phyloP scores from a whole-genome alignment of 2,329 filamentous ascomycete species.

The Claviceps sp. region DNA sequence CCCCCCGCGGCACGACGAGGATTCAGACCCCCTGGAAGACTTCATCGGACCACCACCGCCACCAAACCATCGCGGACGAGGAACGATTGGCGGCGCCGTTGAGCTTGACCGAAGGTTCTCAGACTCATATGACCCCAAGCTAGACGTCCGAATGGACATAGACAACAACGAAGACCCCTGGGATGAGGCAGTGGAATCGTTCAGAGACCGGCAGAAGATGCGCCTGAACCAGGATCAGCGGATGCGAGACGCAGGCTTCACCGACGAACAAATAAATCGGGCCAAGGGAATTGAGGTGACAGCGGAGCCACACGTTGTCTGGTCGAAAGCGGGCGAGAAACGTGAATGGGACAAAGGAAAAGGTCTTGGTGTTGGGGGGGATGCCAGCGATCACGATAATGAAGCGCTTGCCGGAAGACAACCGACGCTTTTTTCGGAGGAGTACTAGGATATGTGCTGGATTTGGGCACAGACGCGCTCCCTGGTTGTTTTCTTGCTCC shows the following conservation, averaged over 20 bases:
- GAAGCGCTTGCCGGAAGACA: not conserved
- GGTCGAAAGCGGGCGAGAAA: conserved; percentile 55
- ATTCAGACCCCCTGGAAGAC: conserved; percentile 61
- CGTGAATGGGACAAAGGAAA: conserved; percentile 50
- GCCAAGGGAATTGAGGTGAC: conserved; percentile 46
- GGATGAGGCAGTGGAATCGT: conserved; percentile 66
- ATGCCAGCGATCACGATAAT: conserved; percentile 2
- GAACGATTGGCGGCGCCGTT: conserved; percentile 44
- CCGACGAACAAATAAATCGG: conserved; percentile 52
- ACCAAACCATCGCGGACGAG: conserved; percentile 48
- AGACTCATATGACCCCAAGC: conserved; percentile 42
- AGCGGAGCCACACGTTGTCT: conserved; percentile 50
- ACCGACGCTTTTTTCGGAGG: conserved; percentile 7
- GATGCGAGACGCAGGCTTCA: conserved; percentile 65
- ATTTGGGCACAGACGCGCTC: not conserved
- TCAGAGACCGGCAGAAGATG: conserved; percentile 69
- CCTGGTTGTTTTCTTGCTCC: not conserved
- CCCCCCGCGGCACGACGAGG: conserved; percentile 9
- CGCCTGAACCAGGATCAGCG: conserved; percentile 62
- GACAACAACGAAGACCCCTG: conserved; percentile 47
- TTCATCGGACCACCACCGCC: conserved; percentile 62
- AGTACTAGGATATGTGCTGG: not conserved
- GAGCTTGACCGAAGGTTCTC: conserved; percentile 75
- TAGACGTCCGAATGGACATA: conserved; percentile 38
- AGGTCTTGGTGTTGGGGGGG: conserved; percentile 5